Base-by-base conservation (phyloP, 768 basidiomycete species). In the Pisolithus marmoratus region DNA sequence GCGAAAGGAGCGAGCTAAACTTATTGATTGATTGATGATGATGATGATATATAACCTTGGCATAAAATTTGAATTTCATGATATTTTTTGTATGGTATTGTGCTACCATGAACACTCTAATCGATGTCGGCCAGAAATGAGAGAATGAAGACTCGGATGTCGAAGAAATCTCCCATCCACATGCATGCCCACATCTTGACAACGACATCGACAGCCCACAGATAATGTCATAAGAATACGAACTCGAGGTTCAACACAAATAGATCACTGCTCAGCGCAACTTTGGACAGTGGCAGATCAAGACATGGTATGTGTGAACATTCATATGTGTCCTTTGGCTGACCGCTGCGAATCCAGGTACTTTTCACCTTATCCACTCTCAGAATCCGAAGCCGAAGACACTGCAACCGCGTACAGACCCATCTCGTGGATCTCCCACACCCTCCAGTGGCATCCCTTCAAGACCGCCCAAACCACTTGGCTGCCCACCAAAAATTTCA, bases 281-380 rank as follows among this genome's bases (percentile, higher is more conserved):
- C 64, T 91, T 93, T 68, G 90, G 90, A 41, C 75, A 83, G 24
- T 94, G 87, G 82, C 78, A 87, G 64, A 89, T 96, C 60, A 86
- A 84, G 64, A 91, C 92, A 8, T 94, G 93, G 93, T 92, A 58
- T 58, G 83, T 43, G 40, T 42, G 42, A 53, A n/a, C 40, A 40
- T 41, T 56, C 44, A 20, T 44, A 45, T 26, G 11, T n/a, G 38
- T 44, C 38, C 23, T 20, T 42, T 12, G 19, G 49, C 19, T 19
- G 42, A 49, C 34, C 27, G 51, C 22, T 43, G 12, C 49, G 8
- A 38, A 5, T n/a, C n/a, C 56, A 94, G 93, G 90, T 94, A 94
- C 71, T 93, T 88, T 65, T 96, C 94, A 2, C 94, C 94, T 1
- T 95, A 94, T 66, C 93, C 94, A 15, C 69, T 87, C 23, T 74